These are phyloP conservation scores for Chaetomium olivaceum DNA, from an alignment of 2,329 filamentous ascomycete genomes.

Conservation along the genomic window DNA sequence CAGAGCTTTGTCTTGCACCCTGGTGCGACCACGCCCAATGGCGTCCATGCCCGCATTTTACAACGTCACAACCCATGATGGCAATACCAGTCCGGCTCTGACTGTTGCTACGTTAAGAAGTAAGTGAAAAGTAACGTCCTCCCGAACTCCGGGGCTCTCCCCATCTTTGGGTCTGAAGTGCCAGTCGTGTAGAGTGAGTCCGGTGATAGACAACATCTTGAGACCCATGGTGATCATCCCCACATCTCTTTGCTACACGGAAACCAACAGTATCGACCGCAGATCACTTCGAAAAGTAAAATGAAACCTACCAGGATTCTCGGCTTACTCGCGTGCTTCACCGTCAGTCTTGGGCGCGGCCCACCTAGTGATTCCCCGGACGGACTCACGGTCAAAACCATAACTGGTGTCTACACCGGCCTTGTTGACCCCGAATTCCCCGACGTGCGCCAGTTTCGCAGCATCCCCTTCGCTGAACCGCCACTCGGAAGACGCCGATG, in stretches of 20 bases:
- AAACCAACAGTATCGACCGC: no score
- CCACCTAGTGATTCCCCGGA: not conserved
- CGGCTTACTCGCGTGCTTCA: not conserved
- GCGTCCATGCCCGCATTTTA: conserved; percentile 3
- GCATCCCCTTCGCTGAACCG: conserved; percentile 43
- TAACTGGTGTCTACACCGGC: conserved; percentile 40
- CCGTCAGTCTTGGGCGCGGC: not conserved
- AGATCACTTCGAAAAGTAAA: not conserved
- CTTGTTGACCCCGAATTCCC: conserved; percentile 38
- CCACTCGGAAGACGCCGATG: conserved; percentile 34
- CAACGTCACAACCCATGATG: not conserved
- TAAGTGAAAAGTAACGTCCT: not conserved
- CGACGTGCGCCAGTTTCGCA: conserved; percentile 41
- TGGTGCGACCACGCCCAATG: conserved; percentile 2
- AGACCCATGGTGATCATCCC: not conserved
- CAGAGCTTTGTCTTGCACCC: not conserved
- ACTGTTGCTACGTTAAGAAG: not conserved
- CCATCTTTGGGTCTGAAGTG: no score
- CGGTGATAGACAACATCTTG: not conserved
- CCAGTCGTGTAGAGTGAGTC: not conserved
- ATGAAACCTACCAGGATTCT: not conserved
- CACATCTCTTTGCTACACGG: no score
- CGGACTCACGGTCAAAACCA: conserved; percentile 30
- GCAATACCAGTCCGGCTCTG: not conserved
- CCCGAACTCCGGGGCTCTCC: not conserved